These are phyloP conservation scores for Colletotrichum chlorophyti DNA, from an alignment of 2,329 filamentous ascomycete genomes.

Conservation along the genomic window DNA sequence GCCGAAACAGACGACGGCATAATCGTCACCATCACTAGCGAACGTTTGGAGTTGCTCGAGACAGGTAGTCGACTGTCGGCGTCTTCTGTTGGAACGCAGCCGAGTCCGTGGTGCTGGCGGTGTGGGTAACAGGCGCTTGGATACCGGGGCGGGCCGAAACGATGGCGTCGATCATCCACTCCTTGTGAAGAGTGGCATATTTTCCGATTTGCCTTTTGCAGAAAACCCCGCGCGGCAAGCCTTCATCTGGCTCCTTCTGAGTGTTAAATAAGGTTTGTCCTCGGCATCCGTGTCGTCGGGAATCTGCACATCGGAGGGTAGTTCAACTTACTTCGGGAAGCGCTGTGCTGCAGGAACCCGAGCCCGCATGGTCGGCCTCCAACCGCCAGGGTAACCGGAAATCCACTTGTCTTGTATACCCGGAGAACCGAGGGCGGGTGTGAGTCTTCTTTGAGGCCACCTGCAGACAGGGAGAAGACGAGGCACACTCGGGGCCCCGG, in stretches of 20 bases:
- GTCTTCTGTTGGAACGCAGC: not conserved
- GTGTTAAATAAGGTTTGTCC: not conserved
- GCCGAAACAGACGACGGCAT: not conserved
- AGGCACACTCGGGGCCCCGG: not conserved
- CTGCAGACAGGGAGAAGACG: not conserved
- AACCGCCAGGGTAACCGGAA: not conserved
- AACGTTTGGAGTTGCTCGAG: not conserved
- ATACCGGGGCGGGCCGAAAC: constrained; percentile 23
- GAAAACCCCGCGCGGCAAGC: not conserved
- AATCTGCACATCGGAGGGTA: not conserved
- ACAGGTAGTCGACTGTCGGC: not conserved
- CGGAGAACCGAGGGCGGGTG: not conserved
- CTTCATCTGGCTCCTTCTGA: constrained; percentile 15
- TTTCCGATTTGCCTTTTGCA: constrained; percentile 20
- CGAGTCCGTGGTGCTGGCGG: not conserved
- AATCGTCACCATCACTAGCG: not conserved
- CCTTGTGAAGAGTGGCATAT: not conserved
- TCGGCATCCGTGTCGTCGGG: not conserved
- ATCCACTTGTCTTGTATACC: not conserved
- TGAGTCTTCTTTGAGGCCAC: not conserved
- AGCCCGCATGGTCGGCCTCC: not conserved
- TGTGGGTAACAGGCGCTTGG: constrained; percentile 12
- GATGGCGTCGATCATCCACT: constrained; percentile 8
- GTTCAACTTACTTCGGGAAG: not conserved
- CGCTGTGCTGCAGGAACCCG: constrained; percentile 6